Conservation (phyloP, 1,284 basidiomycete genomes). For the Xanthoconium separans region DNA sequence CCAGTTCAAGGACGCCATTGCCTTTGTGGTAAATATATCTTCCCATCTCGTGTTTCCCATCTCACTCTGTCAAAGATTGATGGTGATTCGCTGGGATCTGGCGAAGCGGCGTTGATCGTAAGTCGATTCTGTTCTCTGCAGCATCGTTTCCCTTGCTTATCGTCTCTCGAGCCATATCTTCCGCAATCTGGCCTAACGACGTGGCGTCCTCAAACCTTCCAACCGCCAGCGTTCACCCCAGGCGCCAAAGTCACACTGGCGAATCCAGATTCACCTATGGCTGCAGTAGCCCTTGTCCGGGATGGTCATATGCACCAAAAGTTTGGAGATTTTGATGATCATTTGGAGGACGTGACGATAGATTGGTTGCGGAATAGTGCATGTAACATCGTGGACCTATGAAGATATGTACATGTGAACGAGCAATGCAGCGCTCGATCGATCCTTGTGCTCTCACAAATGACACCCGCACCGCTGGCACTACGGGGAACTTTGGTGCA, state of each 20-base stretch:
- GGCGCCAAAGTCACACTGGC: constrained; percentile 47
- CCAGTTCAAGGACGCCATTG: constrained; percentile 55
- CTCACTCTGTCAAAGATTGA: constrained; percentile 46
- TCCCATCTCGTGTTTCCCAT: constrained; percentile 4
- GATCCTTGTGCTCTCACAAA: constrained; percentile 1
- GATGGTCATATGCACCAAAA: constrained; percentile 48
- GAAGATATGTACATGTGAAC: neutral
- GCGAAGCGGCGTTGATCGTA: constrained; percentile 56
- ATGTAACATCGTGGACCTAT: constrained; percentile 37
- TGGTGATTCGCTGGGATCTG: constrained; percentile 50
- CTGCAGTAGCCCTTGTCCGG: constrained; percentile 47
- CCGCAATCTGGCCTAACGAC: constrained; percentile 36
- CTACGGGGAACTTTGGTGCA: constrained; percentile 59
- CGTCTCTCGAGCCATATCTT: constrained; percentile 45
- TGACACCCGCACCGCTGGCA: constrained; percentile 14
- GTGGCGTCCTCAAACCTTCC: constrained; percentile 45
- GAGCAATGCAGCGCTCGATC: too few species aligned
- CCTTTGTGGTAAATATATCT: constrained; percentile 53
- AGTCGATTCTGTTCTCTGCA: constrained; percentile 23
- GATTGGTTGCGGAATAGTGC: constrained; percentile 60
- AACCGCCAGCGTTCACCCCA: constrained; percentile 42
- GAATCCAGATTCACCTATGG: constrained; percentile 42
- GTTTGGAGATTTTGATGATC: constrained; percentile 77
- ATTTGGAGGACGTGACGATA: constrained; percentile 69
- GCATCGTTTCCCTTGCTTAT: neutral